Conservation (phyloP, 306 rosid species). For the Elaeagnus macrophylla region DNA sequence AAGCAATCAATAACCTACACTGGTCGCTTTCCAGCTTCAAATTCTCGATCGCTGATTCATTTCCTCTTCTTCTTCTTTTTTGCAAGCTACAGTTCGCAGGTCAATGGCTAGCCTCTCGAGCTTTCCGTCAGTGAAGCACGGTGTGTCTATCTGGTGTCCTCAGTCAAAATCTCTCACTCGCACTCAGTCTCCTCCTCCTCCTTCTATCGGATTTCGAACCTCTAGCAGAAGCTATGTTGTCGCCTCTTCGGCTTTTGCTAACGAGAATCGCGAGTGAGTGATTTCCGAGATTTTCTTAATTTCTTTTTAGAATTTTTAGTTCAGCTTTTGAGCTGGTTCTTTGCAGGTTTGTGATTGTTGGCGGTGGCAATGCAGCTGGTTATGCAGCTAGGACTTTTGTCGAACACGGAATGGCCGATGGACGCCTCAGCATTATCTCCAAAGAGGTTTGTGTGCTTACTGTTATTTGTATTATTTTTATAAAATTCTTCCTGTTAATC, state of each 20-base stretch:
- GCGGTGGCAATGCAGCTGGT: conserved; percentile 95
- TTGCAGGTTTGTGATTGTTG: conserved; percentile 85
- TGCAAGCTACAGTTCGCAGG: conserved; percentile 31
- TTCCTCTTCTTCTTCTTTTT: conserved; percentile 5
- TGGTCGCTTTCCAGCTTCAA: neutral
- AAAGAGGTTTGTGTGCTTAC: conserved; percentile 52
- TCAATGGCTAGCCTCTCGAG: conserved; percentile 51
- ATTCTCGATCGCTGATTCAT: neutral
- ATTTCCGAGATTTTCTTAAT: neutral
- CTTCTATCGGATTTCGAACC: conserved; percentile 32
- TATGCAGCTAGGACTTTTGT: conserved; percentile 91
- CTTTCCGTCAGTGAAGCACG: conserved; percentile 41
- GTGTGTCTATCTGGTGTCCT: conserved; percentile 36
- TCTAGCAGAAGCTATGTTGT: conserved; percentile 51
- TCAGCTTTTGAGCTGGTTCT: neutral
- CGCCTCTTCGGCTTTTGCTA: conserved; percentile 47
- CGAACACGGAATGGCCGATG: conserved; percentile 89
- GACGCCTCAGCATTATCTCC: conserved; percentile 80
- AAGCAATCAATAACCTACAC: no score
- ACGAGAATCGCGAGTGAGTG: conserved; percentile 70
- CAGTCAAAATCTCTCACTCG: conserved; percentile 21
- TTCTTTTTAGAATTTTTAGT: no score
- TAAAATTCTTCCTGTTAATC: no score
- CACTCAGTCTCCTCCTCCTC: conserved; percentile 6
- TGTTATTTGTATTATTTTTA: no score